Conservation (phyloP, 1,139 yeast species). For the Candida tropicalis region DNA sequence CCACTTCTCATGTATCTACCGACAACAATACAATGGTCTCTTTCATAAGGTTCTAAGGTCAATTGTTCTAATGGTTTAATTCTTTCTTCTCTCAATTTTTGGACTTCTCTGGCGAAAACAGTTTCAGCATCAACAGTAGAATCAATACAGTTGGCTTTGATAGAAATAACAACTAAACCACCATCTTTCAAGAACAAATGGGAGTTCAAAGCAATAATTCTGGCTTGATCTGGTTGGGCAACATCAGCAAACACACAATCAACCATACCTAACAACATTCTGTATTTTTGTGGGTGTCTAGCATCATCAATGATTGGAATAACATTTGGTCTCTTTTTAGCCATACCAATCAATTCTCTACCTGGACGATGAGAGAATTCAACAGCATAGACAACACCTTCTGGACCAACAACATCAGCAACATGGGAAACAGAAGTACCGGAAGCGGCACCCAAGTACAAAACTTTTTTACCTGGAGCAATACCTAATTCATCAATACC, state of each 20-base stretch:
- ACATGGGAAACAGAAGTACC: conserved; percentile 99
- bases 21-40: conserved; percentile 98
- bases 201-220: conserved; percentile 97
- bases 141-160: conserved; percentile 99
- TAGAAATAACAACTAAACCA: conserved; percentile 97
- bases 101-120: conserved; percentile 98
- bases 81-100: conserved; percentile 97
- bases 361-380: conserved; percentile 99
- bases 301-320: conserved; percentile 99
- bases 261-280: conserved; percentile 98
- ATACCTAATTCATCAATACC: conserved; percentile 97
- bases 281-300: conserved; percentile 99
- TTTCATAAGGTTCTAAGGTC: conserved; percentile 98
- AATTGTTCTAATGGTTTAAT: conserved; percentile 98
- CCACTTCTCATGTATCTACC: conserved; percentile 97
- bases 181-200: conserved; percentile 97
- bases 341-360: conserved; percentile 98
- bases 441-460: conserved; percentile 98
- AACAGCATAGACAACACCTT: conserved; percentile 97
- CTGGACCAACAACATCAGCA: conserved; percentile 98
- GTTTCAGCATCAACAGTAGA: conserved; percentile 99
- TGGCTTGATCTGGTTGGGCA: conserved; percentile 99
- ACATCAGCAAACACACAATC: conserved; percentile 99
- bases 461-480: conserved; percentile 97
- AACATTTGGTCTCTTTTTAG: conserved; percentile 99